Conservation (phyloP, 495 filamentous ascomycete species). For the Hyaloscypha bicolor region DNA sequence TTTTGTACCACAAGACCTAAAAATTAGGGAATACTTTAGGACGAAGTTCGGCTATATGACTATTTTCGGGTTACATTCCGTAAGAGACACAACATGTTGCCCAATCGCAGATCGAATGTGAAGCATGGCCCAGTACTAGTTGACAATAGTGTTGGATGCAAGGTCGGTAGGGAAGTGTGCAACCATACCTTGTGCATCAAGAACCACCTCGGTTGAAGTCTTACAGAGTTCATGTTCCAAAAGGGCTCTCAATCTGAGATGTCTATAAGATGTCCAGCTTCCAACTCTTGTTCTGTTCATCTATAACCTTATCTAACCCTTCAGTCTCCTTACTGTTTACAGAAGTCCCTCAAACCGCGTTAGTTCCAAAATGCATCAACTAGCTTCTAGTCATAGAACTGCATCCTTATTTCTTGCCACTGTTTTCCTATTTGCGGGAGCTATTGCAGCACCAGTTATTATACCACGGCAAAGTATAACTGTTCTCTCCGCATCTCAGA, state of each 20-base stretch:
- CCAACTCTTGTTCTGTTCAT: background rate
- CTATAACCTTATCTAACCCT: background rate
- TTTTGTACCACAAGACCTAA: background rate
- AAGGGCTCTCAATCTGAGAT: background rate
- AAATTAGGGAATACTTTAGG: background rate
- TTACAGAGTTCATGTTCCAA: background rate
- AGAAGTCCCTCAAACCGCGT: background rate
- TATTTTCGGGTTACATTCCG: background rate
- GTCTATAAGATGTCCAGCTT: background rate
- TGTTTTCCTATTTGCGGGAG: background rate
- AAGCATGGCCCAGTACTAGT: no score
- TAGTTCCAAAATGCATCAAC: background rate
- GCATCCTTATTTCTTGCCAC: background rate
- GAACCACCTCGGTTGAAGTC: background rate
- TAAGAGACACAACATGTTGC: background rate
- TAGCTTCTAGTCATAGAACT: background rate
- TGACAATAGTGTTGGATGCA: no score
- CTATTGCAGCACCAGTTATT: background rate
- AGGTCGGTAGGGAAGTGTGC: no score
- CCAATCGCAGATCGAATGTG: no score
- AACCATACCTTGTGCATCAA: no score
- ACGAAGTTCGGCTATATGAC: background rate
- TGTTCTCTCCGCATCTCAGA: background rate
- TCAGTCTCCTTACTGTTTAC: background rate
- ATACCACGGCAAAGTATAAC: constrained; percentile 3